Percentiles rank a stretch among this genome's conserved stretches.
Conservation (phyloP, 495 filamentous ascomycete species). For the Platismatia glauca region DNA sequence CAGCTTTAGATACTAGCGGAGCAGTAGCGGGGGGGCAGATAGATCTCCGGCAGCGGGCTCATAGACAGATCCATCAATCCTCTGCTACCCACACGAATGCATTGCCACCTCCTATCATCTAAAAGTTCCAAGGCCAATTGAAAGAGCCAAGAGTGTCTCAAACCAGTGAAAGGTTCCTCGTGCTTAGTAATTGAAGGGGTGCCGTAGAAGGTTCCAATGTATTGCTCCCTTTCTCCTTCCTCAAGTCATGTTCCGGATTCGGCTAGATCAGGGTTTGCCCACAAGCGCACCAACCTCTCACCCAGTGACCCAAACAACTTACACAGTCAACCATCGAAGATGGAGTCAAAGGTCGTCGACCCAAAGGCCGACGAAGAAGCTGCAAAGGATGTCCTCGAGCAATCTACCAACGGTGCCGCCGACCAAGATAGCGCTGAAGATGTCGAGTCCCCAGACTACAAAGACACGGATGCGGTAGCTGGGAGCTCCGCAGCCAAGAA, state of each 20-base stretch:
- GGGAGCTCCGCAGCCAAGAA: constrained; percentile 26
- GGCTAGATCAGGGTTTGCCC: neutral
- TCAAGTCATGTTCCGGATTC: neutral
- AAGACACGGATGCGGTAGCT: constrained; percentile 22
- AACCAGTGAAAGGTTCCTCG: neutral
- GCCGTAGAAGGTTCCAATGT: neutral
- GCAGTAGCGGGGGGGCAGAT: no score
- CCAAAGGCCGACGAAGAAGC: constrained; percentile 18
- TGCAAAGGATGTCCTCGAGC: constrained; percentile 12
- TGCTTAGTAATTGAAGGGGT: neutral
- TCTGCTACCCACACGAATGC: no score
- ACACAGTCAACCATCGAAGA: constrained; percentile 7
- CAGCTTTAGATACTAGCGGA: no score
- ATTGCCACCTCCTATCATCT: no score
- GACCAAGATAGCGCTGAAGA: constrained; percentile 17
- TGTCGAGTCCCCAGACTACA: constrained; percentile 17
- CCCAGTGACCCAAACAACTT: neutral
- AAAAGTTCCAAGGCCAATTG: neutral
- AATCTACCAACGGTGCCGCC: neutral
- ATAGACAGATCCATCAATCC: no score
- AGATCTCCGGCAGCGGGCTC: no score
- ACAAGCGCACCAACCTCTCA: neutral
- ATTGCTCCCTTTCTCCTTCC: neutral
- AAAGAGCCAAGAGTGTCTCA: neutral
- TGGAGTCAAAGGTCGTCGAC: constrained; percentile 22